A percentile compares a stretch with the other conserved stretches of the same genome.
Conservation (phyloP, 139 green algal species). For the Chlorella sp. region DNA sequence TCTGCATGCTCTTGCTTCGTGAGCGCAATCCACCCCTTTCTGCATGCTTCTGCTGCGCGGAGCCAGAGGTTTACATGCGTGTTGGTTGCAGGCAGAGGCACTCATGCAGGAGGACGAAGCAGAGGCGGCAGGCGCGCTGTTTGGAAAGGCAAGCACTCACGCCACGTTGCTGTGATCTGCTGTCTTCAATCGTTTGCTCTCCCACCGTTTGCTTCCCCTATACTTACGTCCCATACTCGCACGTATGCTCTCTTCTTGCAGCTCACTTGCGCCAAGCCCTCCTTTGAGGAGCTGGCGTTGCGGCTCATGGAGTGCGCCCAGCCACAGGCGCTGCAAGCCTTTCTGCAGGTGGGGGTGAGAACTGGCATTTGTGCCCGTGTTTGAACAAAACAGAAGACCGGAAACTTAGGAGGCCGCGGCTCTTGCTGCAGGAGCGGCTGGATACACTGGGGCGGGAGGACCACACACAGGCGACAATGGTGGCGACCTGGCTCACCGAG, state of each 20-base stretch:
- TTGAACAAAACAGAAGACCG: not conserved
- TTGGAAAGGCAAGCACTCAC: conserved; percentile 59
- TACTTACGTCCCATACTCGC: not conserved
- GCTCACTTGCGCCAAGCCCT: conserved; percentile 43
- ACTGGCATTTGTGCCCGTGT: conserved; percentile 9
- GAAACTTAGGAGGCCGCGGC: not conserved
- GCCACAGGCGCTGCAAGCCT: conserved; percentile 55
- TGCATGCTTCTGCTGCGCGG: too few relatives aligned
- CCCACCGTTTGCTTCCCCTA: not conserved
- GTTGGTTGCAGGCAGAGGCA: too few relatives aligned
- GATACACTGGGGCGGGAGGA: conserved; percentile 59
- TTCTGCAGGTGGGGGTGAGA: conserved; percentile 60
- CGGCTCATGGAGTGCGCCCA: conserved; percentile 67
- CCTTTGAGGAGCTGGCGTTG: conserved; percentile 90
- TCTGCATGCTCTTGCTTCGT: too few relatives aligned
- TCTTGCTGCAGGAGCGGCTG: conserved; percentile 47
- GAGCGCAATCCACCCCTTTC: too few relatives aligned
- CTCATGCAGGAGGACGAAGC: conserved; percentile 50
- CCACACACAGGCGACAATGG: conserved; percentile 79
- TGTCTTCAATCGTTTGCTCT: too few relatives aligned
- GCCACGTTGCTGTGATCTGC: conserved; percentile 1
- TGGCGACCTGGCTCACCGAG: conserved; percentile 92
- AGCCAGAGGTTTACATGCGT: too few relatives aligned
- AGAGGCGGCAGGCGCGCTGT: conserved; percentile 53
- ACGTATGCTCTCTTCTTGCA: conserved; percentile 7